Evolutionary conservation across 164 flowering plant genomes (phyloP).

Genomic region (Piper longum): DNA sequence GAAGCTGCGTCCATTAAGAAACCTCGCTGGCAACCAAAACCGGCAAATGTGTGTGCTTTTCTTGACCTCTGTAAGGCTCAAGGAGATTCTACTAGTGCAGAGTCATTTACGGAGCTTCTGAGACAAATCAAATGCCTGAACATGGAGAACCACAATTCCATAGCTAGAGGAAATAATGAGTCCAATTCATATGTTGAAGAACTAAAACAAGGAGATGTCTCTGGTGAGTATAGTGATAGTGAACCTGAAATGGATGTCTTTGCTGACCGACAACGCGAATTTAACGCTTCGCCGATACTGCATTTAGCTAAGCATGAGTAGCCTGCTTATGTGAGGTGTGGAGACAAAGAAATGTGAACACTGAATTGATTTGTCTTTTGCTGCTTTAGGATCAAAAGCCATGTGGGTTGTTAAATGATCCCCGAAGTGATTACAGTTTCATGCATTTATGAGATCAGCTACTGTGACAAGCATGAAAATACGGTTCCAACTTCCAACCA

Average conservation of each 20-base stretch:
- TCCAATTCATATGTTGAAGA: slow-evolving; percentile 6
- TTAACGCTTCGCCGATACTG: neutral
- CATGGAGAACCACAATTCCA: slow-evolving; percentile 8
- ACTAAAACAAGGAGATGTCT: neutral
- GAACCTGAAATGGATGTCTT: slow-evolving; percentile 9
- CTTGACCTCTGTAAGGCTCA: slow-evolving; percentile 13
- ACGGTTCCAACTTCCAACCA: neutral
- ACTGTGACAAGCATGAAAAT: neutral
- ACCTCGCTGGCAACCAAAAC: slow-evolving; percentile 55
- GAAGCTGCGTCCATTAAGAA: slow-evolving; percentile 39
- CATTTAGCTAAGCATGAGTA: too few species aligned
- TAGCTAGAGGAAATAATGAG: slow-evolving; percentile 2
- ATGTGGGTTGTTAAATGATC: neutral
- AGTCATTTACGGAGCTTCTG: slow-evolving; percentile 12
- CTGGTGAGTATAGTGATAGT: slow-evolving; percentile 6
- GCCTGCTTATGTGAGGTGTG: neutral
- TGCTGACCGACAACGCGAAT: slow-evolving; percentile 5
- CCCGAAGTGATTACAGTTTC: too few species aligned
- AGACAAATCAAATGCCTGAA: slow-evolving; percentile 10
- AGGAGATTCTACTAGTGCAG: slow-evolving; percentile 9
- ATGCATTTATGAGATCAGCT: neutral
- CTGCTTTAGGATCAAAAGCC: neutral
- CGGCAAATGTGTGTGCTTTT: slow-evolving; percentile 18
- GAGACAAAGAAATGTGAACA: neutral
- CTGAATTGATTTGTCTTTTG: too few species aligned